phyloP scores from a whole-genome alignment of 2,329 filamentous ascomycete genomes.

The Phialemoniopsis sp. region DNA sequence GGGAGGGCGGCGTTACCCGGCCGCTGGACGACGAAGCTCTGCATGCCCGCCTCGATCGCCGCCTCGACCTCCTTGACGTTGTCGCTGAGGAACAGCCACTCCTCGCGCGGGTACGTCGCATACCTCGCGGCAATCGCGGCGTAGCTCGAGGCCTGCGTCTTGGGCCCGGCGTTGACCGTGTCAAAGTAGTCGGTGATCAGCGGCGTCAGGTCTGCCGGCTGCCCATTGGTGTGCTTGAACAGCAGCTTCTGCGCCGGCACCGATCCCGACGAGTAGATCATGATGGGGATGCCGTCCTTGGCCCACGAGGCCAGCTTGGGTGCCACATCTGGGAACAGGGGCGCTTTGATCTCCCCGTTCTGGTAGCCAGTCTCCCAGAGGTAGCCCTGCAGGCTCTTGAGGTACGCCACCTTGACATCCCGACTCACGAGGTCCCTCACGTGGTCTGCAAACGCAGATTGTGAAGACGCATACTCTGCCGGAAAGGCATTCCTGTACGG shows the following conservation, averaged over 20 bases:
- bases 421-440: slow-evolving; percentile 65
- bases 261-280: slow-evolving; percentile 80
- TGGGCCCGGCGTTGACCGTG: slow-evolving; percentile 74
- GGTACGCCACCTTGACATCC: slow-evolving; percentile 72
- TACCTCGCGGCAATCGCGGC: slow-evolving; percentile 52
- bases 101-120: slow-evolving; percentile 25
- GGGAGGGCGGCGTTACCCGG: slow-evolving; percentile 67
- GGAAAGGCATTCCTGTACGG: slow-evolving; percentile 71
- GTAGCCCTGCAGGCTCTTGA: slow-evolving; percentile 77
- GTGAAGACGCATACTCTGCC: slow-evolving; percentile 53
- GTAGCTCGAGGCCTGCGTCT: slow-evolving; percentile 66
- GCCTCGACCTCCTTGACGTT: slow-evolving; percentile 68
- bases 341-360: slow-evolving; percentile 64
- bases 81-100: slow-evolving; percentile 77
- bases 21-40: slow-evolving; percentile 56
- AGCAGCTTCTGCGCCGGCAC: slow-evolving; percentile 77
- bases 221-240: slow-evolving; percentile 62
- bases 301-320: slow-evolving; percentile 58
- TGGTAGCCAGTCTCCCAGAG: slow-evolving; percentile 74
- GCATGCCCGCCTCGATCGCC: slow-evolving; percentile 59
- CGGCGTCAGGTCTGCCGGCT: slow-evolving; percentile 53
- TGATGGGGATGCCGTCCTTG: slow-evolving; percentile 49
- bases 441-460: slow-evolving; percentile 58
- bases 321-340: slow-evolving; percentile 72
- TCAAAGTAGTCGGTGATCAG: slow-evolving; percentile 69